A percentile compares a stretch with the other conserved stretches of the same genome.
These are phyloP conservation scores for Kentomonas sorsogonicus DNA, from an alignment of 208 protist species.

Conservation along the genomic window DNA sequence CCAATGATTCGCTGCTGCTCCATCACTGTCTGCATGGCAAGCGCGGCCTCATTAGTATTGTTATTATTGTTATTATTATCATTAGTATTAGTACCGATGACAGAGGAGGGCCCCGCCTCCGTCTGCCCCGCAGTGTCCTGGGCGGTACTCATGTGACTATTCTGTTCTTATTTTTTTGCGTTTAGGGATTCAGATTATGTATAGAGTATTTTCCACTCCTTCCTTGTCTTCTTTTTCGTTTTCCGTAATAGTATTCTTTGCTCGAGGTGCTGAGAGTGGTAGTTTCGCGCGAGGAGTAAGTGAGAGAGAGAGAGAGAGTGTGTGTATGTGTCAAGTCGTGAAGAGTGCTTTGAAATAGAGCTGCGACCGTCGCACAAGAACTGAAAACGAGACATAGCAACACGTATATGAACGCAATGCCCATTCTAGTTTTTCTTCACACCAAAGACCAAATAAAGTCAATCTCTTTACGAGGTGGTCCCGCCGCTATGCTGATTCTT, in stretches of 20 bases:
- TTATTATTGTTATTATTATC: not conserved
- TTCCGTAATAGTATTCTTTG: not conserved
- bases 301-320: not conserved
- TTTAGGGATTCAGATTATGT: not conserved
- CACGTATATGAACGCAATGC: not conserved
- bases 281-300: not conserved
- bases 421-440: not conserved
- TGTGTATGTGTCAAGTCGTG: not conserved
- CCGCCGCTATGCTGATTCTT: no score
- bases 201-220: no score
- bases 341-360: not conserved
- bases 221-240: no score
- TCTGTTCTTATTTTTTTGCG: conserved; percentile 3
- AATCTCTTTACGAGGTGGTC: not conserved
- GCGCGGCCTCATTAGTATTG: not conserved
- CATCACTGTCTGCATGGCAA: conserved; percentile 52
- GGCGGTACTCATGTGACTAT: not conserved
- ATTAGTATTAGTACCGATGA: not conserved
- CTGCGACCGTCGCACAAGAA: no score
- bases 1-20: conserved; percentile 74
- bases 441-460: not conserved
- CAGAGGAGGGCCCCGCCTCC: not conserved
- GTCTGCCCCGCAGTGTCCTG: not conserved
- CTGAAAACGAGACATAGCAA: no score
- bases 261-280: not conserved